Percentiles rank a stretch among this genome's conserved stretches.
Evolutionary conservation across 2,329 filamentous ascomycete species (phyloP).

Genomic region (Falciphora oryzae): DNA sequence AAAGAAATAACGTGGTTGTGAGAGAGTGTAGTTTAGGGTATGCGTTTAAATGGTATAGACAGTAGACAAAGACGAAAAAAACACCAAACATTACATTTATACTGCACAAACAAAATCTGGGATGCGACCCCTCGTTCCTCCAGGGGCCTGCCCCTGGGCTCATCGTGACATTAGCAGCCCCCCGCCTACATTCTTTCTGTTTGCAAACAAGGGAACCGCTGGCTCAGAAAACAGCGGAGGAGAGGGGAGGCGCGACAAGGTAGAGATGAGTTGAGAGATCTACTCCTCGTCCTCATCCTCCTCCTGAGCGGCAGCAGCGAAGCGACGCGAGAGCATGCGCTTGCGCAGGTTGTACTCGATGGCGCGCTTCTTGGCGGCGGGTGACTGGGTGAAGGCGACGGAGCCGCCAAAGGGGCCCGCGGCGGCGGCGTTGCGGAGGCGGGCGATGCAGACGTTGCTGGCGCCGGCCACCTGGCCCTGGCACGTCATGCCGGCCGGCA

Average conservation of each 20-base stretch:
- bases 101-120: neutral
- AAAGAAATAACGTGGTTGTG: neutral
- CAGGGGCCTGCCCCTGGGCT: slow-evolving; percentile 5
- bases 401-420: slow-evolving; percentile 64
- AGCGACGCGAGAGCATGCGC: slow-evolving; percentile 16
- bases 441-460: slow-evolving; percentile 58
- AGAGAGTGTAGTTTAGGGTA: neutral
- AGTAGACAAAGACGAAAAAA: neutral
- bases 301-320: slow-evolving; percentile 5
- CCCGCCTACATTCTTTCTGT: neutral
- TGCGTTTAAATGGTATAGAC: neutral
- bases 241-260: neutral
- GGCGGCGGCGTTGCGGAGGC: slow-evolving; percentile 54
- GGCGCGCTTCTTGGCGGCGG: slow-evolving; percentile 54
- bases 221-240: neutral
- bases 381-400: slow-evolving; percentile 57
- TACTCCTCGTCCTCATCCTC: neutral
- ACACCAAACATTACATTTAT: neutral
- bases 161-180: neutral
- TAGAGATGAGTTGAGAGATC: neutral
- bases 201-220: neutral
- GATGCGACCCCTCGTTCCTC: neutral
- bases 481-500: slow-evolving; percentile 65
- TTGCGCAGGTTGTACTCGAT: slow-evolving; percentile 45
- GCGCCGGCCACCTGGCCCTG: slow-evolving; percentile 52